Percentiles rank a stretch among this genome's conserved stretches.
These are phyloP conservation scores for Chlamydomonas applanata DNA, from an alignment of 139 green algal species.

Conservation along the genomic window DNA sequence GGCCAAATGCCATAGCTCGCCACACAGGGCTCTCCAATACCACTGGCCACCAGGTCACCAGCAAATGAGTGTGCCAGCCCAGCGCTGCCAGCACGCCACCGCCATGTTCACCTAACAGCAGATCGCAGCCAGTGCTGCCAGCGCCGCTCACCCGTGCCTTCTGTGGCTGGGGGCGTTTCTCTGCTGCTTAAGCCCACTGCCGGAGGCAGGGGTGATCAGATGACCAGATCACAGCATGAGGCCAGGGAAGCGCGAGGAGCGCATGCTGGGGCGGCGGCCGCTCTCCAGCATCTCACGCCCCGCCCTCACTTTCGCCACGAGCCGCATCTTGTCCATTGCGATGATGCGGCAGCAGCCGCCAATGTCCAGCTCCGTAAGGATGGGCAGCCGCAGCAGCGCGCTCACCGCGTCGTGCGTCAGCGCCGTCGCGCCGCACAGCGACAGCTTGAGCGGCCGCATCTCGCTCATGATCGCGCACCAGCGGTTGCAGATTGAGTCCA, in stretches of 20 bases:
- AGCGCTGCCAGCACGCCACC: too few relatives aligned
- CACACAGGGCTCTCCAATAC: too few relatives aligned
- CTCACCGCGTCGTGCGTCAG: constrained; percentile 69
- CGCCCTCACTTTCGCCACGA: constrained; percentile 68
- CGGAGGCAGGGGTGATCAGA: not conserved
- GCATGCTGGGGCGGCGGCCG: constrained; percentile 19
- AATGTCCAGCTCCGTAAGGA: constrained; percentile 68
- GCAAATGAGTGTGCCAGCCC: too few relatives aligned
- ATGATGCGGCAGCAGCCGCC: constrained; percentile 61
- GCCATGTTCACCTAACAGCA: too few relatives aligned
- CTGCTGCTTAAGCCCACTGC: too few relatives aligned
- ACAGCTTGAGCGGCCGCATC: constrained; percentile 61
- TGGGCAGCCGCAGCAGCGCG: constrained; percentile 70
- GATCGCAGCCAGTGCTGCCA: too few relatives aligned
- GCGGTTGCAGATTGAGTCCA: constrained; percentile 63
- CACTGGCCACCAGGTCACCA: too few relatives aligned
- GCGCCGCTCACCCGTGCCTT: too few relatives aligned
- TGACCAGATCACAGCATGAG: constrained; percentile 32
- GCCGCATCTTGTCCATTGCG: constrained; percentile 75
- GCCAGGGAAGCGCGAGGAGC: constrained; percentile 40
- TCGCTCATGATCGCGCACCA: constrained; percentile 33
- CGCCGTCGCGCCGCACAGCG: constrained; percentile 60
- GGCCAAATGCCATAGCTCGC: too few relatives aligned
- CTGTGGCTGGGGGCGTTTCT: too few relatives aligned
- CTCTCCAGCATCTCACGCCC: constrained; percentile 44